A percentile compares a stretch with the other conserved stretches of the same genome.
Conservation (phyloP, 768 basidiomycete genomes). For the Coprinellus aureogranulatus region DNA sequence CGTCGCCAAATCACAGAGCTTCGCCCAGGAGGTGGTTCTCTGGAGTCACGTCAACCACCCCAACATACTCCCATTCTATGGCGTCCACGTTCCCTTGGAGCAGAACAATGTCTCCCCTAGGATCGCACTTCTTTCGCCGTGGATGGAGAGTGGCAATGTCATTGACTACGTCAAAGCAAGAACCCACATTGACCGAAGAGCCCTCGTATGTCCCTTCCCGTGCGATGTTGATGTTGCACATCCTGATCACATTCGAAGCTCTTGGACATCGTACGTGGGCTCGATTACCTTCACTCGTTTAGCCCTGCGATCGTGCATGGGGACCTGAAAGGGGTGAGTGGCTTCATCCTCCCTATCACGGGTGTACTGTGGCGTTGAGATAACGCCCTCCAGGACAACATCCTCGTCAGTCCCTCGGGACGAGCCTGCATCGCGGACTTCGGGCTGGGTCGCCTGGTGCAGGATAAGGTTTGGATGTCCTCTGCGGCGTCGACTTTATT, state of each 20-base stretch:
- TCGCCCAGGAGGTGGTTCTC: slow-evolving; percentile 11
- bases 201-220: slow-evolving; percentile 3
- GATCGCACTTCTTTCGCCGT: slow-evolving; percentile 15
- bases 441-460: slow-evolving; percentile 15
- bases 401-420: slow-evolving; percentile 17
- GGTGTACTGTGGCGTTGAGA: too few species aligned
- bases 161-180: slow-evolving; percentile 10
- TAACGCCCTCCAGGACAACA: slow-evolving; percentile 18
- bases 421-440: slow-evolving; percentile 25
- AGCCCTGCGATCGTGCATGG: slow-evolving; percentile 15
- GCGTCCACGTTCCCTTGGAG: slow-evolving; percentile 10
- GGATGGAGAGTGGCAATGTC: slow-evolving; percentile 18
- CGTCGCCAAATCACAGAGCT: background rate
- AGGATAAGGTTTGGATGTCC: background rate
- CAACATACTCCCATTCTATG: slow-evolving; percentile 18
- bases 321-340: slow-evolving; percentile 19
- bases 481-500: background rate
- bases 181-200: slow-evolving; percentile 2
- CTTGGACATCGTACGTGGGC: slow-evolving; percentile 1
- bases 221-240: background rate
- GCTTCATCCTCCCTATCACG: too few species aligned
- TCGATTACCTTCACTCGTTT: slow-evolving; percentile 3
- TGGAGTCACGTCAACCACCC: slow-evolving; percentile 16
- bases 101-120: background rate
- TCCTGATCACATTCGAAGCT: background rate